These are phyloP conservation scores for Botrytis deweyae DNA, from an alignment of 2,329 filamentous ascomycete species.

Conservation along the genomic window DNA sequence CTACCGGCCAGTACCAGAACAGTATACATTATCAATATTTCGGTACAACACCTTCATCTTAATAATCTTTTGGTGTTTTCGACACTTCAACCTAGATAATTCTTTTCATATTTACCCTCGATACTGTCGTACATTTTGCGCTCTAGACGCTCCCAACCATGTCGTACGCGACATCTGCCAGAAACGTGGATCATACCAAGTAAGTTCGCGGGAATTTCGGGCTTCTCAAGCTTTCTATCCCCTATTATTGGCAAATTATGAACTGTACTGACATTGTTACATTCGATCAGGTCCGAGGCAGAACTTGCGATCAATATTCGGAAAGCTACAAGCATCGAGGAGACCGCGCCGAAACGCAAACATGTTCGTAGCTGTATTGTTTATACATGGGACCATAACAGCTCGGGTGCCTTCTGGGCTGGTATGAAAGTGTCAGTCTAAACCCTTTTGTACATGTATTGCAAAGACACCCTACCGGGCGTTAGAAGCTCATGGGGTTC, in stretches of 20 bases:
- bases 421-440: slow-evolving; percentile 91
- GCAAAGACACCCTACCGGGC: background rate
- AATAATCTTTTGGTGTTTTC: background rate
- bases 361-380: slow-evolving; percentile 98
- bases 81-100: background rate
- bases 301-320: slow-evolving; percentile 69
- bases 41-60: slow-evolving; percentile 10
- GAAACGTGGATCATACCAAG: slow-evolving; percentile 40
- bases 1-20: background rate
- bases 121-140: slow-evolving; percentile 23
- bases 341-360: slow-evolving; percentile 73
- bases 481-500: background rate
- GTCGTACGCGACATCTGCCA: slow-evolving; percentile 35
- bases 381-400: slow-evolving; percentile 99
- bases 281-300: slow-evolving; percentile 57
- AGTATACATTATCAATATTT: slow-evolving; percentile 2
- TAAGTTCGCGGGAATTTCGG: slow-evolving; percentile 29
- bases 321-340: slow-evolving; percentile 67
- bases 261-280: slow-evolving; percentile 22
- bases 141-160: slow-evolving; percentile 29
- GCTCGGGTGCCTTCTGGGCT: slow-evolving; percentile 90
- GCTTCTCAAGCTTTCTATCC: slow-evolving; percentile 6
- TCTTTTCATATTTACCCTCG: background rate
- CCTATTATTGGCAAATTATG: slow-evolving; percentile 6
- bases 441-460: background rate